These are phyloP conservation scores for Carex myosuroides DNA, from an alignment of 176 grass and related monocot genomes.

Conservation along the genomic window DNA sequence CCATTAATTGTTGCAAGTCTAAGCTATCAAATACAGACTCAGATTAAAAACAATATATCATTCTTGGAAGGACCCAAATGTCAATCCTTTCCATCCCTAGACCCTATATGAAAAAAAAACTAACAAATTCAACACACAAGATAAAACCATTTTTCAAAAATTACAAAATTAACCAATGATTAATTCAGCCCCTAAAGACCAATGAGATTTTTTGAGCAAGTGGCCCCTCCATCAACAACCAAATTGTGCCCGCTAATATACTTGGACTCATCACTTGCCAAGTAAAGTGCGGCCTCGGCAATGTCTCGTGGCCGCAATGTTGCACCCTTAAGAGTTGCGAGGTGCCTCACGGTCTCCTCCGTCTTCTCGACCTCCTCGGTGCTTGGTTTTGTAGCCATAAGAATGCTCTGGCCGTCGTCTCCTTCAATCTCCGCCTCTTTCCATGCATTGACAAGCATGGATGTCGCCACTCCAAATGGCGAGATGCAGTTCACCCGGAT, in stretches of 20 bases:
- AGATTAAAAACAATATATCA: not conserved
- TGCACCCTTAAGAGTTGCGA: conserved; percentile 66
- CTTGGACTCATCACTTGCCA: conserved; percentile 85
- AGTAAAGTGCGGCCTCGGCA: conserved; percentile 80
- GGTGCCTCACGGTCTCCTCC: conserved; percentile 62
- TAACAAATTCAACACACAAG: conserved; percentile 4
- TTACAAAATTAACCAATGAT: not conserved
- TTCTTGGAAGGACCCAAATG: not conserved
- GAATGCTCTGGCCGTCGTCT: conserved; percentile 15
- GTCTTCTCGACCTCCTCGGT: conserved; percentile 67
- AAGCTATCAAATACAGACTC: not conserved
- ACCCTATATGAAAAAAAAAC: not conserved
- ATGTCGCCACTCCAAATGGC: conserved; percentile 91
- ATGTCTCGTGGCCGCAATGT: conserved; percentile 73
- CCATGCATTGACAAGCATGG: conserved; percentile 96
- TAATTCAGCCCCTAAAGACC: conserved; percentile 32
- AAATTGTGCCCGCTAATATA: conserved; percentile 97
- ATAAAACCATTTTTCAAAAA: not conserved
- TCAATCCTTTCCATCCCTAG: not conserved
- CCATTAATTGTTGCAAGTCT: not conserved
- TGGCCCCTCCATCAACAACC: conserved; percentile 90
- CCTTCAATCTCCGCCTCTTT: conserved; percentile 31
- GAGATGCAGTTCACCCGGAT: conserved; percentile 95
- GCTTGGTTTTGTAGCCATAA: conserved; percentile 26
- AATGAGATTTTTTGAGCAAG: conserved; percentile 74